Conservation (phyloP, 176 grass and related monocot species). For the Tuctoria greenei region DNA sequence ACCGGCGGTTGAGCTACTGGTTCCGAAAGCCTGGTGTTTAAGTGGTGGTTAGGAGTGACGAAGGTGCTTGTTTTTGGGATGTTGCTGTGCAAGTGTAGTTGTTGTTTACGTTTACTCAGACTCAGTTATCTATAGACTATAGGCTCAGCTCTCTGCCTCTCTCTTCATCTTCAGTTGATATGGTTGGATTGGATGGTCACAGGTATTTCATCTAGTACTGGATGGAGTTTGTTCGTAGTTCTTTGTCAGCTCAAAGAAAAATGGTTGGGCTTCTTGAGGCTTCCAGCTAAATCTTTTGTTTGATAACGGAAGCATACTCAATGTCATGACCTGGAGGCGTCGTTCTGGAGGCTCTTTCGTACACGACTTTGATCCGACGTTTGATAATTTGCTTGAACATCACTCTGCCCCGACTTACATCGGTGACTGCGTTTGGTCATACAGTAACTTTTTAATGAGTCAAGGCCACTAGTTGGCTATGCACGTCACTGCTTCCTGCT, state of each 20-base stretch:
- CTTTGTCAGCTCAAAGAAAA: background rate
- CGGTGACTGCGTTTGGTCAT: no score
- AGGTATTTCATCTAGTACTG: background rate
- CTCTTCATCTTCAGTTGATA: background rate
- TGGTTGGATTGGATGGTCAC: conserved; percentile 24
- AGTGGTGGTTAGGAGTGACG: background rate
- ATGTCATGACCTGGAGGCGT: no score
- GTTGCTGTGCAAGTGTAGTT: conserved; percentile 23
- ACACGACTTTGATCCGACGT: no score
- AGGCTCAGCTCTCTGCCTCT: conserved; percentile 4
- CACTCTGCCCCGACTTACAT: no score
- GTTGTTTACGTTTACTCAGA: no score
- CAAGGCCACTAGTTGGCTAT: no score
- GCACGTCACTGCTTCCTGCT: background rate
- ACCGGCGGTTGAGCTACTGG: conserved; percentile 26
- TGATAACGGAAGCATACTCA: no score
- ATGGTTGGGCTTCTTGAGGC: background rate
- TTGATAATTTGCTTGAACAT: no score
- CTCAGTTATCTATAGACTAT: conserved; percentile 2
- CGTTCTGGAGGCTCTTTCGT: no score
- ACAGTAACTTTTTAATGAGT: no score
- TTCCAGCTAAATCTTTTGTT: conserved; percentile 6
- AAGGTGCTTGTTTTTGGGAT: conserved; percentile 21
- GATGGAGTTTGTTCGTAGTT: conserved; percentile 13
- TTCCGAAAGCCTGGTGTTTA: conserved; percentile 1